Evolutionary conservation across 768 basidiomycete genomes (phyloP), one percentile per base, ranked within the genome.

Genomic region (Fistulinella prunicolor): DNA sequence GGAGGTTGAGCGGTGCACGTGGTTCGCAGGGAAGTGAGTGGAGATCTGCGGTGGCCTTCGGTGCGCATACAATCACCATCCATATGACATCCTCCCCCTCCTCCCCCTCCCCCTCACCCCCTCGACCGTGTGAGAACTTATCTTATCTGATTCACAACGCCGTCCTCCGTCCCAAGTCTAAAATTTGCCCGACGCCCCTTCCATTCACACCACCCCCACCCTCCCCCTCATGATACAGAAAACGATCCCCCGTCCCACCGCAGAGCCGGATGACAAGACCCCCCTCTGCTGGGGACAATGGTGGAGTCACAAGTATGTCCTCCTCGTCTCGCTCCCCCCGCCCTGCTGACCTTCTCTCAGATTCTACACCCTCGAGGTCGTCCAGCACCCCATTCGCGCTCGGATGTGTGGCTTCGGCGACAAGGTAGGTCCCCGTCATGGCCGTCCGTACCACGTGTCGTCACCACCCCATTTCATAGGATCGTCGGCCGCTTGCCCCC

Each of bases 391-490:
- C 34, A 68, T 89, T 39, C 82, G 94, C 36, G 94, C 94, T 1
- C 81, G 94, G 55, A 94, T 94, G 85, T 95, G 94, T 65, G 94
- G 94, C 10, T 94, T 95, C 67, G 94, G 94, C 38, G 92, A 96
- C 75, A 95, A 94, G 76, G 93, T 92, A 57, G 50, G 75, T 61
- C 38, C 48, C 14, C 16, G 16, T 38, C 44, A 21, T 35, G 62
- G 56, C 45, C 32, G 34, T 16, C 53, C 29, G 23, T 43, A 20
- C 28, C 46, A 28, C 41, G 42, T 39, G 36, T 43, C 38, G 46
- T 54, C 57, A 52, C 55, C 46, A 44, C 19, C 53, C 29, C 40
- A n/a, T n/a, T n/a, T n/a, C 26, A 28, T 6, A 94, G 89, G 94
- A 97, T 78, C 85, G 94, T 53, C 78, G 94, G 44, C 93, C 94